Evolutionary conservation across 2,329 filamentous ascomycete genomes (phyloP).

Genomic region (Claviceps fusiformis): DNA sequence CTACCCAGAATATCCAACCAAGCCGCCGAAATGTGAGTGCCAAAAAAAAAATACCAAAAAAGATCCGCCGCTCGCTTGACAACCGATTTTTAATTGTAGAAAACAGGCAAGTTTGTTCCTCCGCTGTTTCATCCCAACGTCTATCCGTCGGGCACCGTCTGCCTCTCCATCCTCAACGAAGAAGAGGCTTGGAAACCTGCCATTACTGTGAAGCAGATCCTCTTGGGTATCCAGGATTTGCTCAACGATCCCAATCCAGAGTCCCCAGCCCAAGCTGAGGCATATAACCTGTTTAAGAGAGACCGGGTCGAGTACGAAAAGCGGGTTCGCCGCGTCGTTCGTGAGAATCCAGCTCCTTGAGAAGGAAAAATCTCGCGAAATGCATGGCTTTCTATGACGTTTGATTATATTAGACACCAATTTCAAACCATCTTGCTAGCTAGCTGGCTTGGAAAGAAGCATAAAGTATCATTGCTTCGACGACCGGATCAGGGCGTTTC

Average conservation of each 20-base stretch:
- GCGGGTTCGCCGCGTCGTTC: constrained; percentile 73
- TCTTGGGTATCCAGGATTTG: constrained; percentile 89
- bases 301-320: constrained; percentile 78
- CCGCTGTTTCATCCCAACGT: constrained; percentile 98
- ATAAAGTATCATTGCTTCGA: constrained; percentile 11
- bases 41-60: neutral
- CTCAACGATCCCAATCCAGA: constrained; percentile 95
- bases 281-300: constrained; percentile 93
- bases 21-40: constrained; percentile 87
- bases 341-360: constrained; percentile 71
- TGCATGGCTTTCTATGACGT: neutral
- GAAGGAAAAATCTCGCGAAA: constrained; percentile 4
- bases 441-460: constrained; percentile 16
- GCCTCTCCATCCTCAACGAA: constrained; percentile 92
- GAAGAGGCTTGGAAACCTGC: constrained; percentile 98
- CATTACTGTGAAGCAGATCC: constrained; percentile 96
- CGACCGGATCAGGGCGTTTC: constrained; percentile 5
- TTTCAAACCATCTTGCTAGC: constrained; percentile 9
- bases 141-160: constrained; percentile 95
- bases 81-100: neutral
- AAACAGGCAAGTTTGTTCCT: constrained; percentile 80
- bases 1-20: constrained; percentile 79
- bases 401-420: constrained; percentile 2
- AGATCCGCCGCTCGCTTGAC: neutral
- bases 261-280: constrained; percentile 90